phyloP scores from a whole-genome alignment of 2,329 filamentous ascomycete genomes.

The Penicillium sp. region DNA sequence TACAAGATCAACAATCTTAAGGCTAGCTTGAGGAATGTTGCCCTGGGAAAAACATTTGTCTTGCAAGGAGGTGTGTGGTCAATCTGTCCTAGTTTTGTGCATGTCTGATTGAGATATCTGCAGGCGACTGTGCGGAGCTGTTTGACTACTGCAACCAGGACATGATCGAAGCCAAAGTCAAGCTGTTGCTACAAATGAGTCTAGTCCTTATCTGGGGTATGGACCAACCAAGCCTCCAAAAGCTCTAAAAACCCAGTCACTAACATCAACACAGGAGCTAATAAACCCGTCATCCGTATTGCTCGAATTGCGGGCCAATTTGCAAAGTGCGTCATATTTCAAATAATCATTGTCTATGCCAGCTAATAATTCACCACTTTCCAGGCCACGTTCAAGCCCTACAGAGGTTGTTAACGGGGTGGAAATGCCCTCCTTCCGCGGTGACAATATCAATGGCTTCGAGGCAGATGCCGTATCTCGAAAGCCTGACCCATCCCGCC shows the following conservation, averaged over 20 bases:
- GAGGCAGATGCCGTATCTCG: constrained; percentile 64
- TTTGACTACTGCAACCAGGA: constrained; percentile 93
- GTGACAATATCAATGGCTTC: constrained; percentile 93
- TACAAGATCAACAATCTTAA: constrained; percentile 71
- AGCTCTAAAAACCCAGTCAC: neutral
- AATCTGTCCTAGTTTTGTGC: neutral
- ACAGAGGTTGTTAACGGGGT: constrained; percentile 78
- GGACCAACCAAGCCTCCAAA: constrained; percentile 23
- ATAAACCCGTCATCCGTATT: constrained; percentile 84
- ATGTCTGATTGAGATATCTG: neutral
- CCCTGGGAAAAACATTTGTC: constrained; percentile 85
- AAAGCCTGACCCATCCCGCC: constrained; percentile 74
- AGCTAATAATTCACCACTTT: neutral
- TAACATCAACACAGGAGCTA: constrained; percentile 45
- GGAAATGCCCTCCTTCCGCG: constrained; percentile 85
- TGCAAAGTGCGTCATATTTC: constrained; percentile 62
- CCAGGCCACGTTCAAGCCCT: constrained; percentile 74
- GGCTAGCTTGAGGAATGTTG: constrained; percentile 77
- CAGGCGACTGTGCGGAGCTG: constrained; percentile 84
- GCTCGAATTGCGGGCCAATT: constrained; percentile 97
- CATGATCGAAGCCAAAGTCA: constrained; percentile 94
- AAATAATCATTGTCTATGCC: neutral
- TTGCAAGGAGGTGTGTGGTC: constrained; percentile 72
- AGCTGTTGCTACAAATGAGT: constrained; percentile 95
- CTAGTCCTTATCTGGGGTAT: constrained; percentile 84